phyloP scores from a whole-genome alignment of 495 filamentous ascomycete genomes.

The Talaromyces borbonicus region DNA sequence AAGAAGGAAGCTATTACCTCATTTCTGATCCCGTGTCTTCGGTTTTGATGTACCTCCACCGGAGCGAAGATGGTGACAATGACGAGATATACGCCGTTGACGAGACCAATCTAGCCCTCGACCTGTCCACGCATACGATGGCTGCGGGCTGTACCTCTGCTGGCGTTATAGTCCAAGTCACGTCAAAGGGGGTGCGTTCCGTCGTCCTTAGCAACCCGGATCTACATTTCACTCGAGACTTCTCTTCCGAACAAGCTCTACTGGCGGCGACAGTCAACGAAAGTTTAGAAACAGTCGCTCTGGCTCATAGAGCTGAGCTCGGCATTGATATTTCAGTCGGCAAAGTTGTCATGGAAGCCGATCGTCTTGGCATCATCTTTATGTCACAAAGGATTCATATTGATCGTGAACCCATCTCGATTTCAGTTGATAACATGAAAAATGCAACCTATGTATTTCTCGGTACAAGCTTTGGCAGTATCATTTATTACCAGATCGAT shows the following conservation, averaged over 20 bases:
- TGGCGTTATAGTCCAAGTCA: conserved; percentile 46
- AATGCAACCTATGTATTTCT: conserved; percentile 23
- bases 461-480: conserved; percentile 26
- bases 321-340: conserved; percentile 17
- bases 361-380: conserved; percentile 11
- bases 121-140: conserved; percentile 45
- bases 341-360: conserved; percentile 9
- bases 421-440: conserved; percentile 22
- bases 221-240: conserved; percentile 13
- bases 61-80: conserved; percentile 17
- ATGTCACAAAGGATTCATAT: conserved; percentile 14
- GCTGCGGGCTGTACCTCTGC: conserved; percentile 33
- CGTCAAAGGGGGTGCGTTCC: conserved; percentile 36
- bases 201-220: conserved; percentile 15
- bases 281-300: conserved; percentile 17
- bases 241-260: conserved; percentile 13
- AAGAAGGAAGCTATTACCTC: conserved; percentile 27
- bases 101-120: conserved; percentile 36
- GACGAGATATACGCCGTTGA: conserved; percentile 28
- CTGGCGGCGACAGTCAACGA: conserved; percentile 23
- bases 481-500: conserved; percentile 22
- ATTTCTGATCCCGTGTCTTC: conserved; percentile 33
- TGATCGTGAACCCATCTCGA: conserved; percentile 26
- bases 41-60: conserved; percentile 24
- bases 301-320: conserved; percentile 16